Percentiles rank a stretch among this genome's conserved stretches.
Conservation (phyloP, 2,329 filamentous ascomycete species). For the Myriosclerotinia duriaeana region DNA sequence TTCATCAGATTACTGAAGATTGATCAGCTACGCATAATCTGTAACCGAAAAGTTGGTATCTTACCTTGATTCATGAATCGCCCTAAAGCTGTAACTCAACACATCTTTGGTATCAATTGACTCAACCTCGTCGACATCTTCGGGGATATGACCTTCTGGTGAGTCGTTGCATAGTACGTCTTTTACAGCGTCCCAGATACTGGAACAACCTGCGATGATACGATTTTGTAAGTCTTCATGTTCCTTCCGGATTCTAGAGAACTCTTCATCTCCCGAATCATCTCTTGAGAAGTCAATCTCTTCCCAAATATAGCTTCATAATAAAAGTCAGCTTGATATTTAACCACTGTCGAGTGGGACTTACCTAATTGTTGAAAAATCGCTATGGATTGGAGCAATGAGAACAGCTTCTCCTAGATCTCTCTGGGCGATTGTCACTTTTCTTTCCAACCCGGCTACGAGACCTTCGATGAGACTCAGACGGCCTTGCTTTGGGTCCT, state of each 20-base stretch:
- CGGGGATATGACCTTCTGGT: slow-evolving; percentile 81
- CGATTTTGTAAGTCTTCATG: slow-evolving; percentile 48
- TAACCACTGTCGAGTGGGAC: slow-evolving; percentile 22
- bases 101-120: slow-evolving; percentile 83
- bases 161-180: slow-evolving; percentile 88
- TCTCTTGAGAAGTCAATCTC: slow-evolving; percentile 26
- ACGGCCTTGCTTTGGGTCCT: slow-evolving; percentile 46
- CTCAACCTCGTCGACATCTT: slow-evolving; percentile 70
- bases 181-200: slow-evolving; percentile 76
- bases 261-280: slow-evolving; percentile 15
- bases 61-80: slow-evolving; percentile 90
- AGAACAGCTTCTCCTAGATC: slow-evolving; percentile 67
- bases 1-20: slow-evolving; percentile 67
- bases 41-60: slow-evolving; percentile 26
- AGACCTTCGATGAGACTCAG: slow-evolving; percentile 57
- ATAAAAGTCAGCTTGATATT: slow-evolving; percentile 16
- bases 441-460: slow-evolving; percentile 61
- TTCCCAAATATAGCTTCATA: slow-evolving; percentile 36
- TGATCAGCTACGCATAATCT: slow-evolving; percentile 21
- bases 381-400: slow-evolving; percentile 66
- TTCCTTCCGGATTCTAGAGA: slow-evolving; percentile 4
- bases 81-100: slow-evolving; percentile 91
- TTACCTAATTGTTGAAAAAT: slow-evolving; percentile 65
- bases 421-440: slow-evolving; percentile 60
- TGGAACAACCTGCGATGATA: slow-evolving; percentile 59